Conservation (phyloP, 1,139 yeast genomes). For the Blastobotrys ciferrii region DNA sequence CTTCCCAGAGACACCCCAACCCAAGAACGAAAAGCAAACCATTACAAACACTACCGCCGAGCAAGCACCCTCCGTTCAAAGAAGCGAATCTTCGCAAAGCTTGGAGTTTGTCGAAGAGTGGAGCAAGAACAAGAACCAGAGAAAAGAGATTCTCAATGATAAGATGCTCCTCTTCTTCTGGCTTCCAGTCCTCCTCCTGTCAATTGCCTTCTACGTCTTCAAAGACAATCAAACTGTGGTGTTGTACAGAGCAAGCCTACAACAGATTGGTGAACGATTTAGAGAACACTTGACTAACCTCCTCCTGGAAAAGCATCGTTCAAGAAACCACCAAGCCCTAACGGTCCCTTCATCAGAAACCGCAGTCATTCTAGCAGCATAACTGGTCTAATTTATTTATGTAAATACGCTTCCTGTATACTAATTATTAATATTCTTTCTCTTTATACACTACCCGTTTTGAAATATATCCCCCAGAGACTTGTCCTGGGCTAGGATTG, state of each 20-base stretch:
- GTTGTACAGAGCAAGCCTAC: neutral
- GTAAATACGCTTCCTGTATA: neutral
- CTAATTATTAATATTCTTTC: conserved; percentile 3
- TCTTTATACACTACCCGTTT: too few species aligned
- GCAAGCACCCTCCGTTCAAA: conserved; percentile 18
- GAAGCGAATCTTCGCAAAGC: conserved; percentile 15
- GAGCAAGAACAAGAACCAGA: conserved; percentile 41
- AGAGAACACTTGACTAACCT: neutral
- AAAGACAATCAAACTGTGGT: neutral
- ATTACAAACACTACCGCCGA: conserved; percentile 17
- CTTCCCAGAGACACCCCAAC: conserved; percentile 56
- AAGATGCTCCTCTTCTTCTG: conserved; percentile 84
- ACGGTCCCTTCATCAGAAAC: neutral
- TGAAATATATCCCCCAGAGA: too few species aligned
- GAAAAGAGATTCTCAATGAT: conserved; percentile 61
- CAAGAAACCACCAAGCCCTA: neutral
- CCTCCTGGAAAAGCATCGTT: neutral
- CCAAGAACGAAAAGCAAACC: conserved; percentile 6
- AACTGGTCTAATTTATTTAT: neutral
- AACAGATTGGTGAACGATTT: neutral
- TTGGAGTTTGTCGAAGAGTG: conserved; percentile 28
- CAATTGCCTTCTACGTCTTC: conserved; percentile 3
- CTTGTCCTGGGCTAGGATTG: too few species aligned
- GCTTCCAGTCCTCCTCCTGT: conserved; percentile 32
- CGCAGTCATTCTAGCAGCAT: neutral